These are phyloP conservation scores for Conticribra weissflogii DNA, from an alignment of 108 stramenopile species.

Conservation along the genomic window DNA sequence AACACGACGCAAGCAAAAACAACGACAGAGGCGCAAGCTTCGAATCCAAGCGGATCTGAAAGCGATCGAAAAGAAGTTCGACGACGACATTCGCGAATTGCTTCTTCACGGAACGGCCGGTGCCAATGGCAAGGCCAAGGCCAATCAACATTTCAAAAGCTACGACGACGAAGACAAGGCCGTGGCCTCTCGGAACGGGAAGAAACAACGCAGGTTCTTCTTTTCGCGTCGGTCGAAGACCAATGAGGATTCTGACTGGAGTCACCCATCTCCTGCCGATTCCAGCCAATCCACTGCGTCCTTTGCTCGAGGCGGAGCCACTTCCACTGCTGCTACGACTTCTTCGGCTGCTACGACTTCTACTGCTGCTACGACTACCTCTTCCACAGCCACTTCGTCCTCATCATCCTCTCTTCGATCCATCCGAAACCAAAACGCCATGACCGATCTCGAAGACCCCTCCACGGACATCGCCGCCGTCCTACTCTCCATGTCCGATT, in stretches of 20 bases:
- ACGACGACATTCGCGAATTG: conserved; percentile 52
- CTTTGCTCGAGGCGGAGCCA: conserved; percentile 20
- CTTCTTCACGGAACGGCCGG: conserved; percentile 32
- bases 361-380: too few species aligned
- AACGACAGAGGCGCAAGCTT: conserved; percentile 19
- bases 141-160: too few species aligned
- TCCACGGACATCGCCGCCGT: conserved; percentile 9
- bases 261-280: too few species aligned
- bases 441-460: too few species aligned
- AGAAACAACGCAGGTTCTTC: conserved; percentile 35
- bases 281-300: conserved; percentile 1
- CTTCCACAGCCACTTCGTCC: too few species aligned
- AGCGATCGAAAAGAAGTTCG: conserved; percentile 53
- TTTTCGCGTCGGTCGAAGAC: conserved; percentile 22
- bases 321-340: too few species aligned
- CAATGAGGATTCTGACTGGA: background rate
- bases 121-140: conserved; percentile 21
- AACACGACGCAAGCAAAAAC: conserved; percentile 15
- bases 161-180: background rate
- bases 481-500: conserved; percentile 9
- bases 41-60: conserved; percentile 40
- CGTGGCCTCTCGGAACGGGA: too few species aligned
- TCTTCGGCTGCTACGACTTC: too few species aligned
- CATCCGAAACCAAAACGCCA: too few species aligned
- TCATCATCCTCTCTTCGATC: too few species aligned